Evolutionary conservation across 768 basidiomycete genomes (phyloP).

Genomic region (Termitomyces sp.): DNA sequence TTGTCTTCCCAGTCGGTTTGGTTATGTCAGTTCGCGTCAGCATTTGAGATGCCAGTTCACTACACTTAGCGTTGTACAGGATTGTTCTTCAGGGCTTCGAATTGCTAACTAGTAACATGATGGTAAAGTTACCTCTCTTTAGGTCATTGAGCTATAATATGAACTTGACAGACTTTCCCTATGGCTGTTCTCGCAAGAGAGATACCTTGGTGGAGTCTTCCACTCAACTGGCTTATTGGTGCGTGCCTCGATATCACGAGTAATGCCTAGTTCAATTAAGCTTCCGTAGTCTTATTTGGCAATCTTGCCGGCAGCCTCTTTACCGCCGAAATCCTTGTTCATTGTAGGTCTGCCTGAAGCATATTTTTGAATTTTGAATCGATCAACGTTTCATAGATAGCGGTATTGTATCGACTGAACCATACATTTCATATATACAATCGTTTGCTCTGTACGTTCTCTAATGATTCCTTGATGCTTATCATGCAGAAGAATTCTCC

Average conservation of each 20-base stretch:
- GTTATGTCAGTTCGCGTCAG: constrained; percentile 47
- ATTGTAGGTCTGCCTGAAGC: constrained; percentile 38
- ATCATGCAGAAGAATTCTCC: background rate
- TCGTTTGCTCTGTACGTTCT: constrained; percentile 52
- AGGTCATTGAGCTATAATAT: background rate
- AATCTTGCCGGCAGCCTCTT: constrained; percentile 67
- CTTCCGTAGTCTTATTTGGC: constrained; percentile 56
- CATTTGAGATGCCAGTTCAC: background rate
- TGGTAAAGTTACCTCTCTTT: constrained; percentile 34
- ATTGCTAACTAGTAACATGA: constrained; percentile 70
- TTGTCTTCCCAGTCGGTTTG: constrained; percentile 73
- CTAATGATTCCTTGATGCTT: background rate
- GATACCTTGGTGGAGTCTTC: constrained; percentile 66
- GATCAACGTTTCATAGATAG: constrained; percentile 33
- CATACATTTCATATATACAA: constrained; percentile 49
- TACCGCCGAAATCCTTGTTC: constrained; percentile 60
- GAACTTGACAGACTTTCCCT: constrained; percentile 46
- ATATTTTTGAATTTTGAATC: background rate
- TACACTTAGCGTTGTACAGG: constrained; percentile 29
- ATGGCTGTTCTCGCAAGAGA: constrained; percentile 59
- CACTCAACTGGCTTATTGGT: constrained; percentile 68
- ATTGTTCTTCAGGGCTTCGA: constrained; percentile 68
- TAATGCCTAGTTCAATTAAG: background rate
- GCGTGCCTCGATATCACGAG: constrained; percentile 5
- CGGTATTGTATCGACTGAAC: constrained; percentile 52